These are phyloP conservation scores for Anacardium occidentale DNA, from an alignment of 345 rosid species.

Conservation along the genomic window DNA sequence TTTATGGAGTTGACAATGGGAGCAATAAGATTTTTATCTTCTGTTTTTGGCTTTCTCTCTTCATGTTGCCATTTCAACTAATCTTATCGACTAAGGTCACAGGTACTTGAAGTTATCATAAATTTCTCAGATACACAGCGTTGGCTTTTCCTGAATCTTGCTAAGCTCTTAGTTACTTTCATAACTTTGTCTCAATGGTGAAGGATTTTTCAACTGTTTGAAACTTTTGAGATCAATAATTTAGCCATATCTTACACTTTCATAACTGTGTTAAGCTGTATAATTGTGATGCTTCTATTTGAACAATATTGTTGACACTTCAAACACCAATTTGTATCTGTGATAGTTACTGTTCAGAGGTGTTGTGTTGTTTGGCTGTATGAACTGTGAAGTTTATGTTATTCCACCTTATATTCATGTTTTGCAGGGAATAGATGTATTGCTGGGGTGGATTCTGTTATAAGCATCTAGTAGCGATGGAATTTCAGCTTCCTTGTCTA, in stretches of 20 bases:
- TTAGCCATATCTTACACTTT: background rate
- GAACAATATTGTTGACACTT: background rate
- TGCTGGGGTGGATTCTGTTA: slow-evolving; percentile 69
- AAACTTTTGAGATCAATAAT: no score
- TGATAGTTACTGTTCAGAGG: background rate
- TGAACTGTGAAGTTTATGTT: background rate
- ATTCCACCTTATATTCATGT: background rate
- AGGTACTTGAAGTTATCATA: background rate
- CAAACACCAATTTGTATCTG: background rate
- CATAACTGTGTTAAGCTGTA: background rate
- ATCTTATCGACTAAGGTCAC: background rate
- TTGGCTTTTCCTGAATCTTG: no score
- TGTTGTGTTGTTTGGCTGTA: background rate
- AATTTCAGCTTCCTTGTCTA: slow-evolving; percentile 64
- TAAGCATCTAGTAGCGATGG: slow-evolving; percentile 61
- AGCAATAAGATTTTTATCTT: background rate
- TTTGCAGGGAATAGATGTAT: slow-evolving; percentile 55
- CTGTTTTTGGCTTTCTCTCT: background rate
- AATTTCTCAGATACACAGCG: background rate
- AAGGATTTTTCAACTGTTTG: background rate
- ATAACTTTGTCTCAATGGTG: background rate
- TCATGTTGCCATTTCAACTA: background rate
- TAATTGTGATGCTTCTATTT: background rate
- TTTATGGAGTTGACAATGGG: no score
- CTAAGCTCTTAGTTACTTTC: background rate